Evolutionary conservation across 169 alveolate genomes (phyloP).

Genomic region (Plasmodium sp.): DNA sequence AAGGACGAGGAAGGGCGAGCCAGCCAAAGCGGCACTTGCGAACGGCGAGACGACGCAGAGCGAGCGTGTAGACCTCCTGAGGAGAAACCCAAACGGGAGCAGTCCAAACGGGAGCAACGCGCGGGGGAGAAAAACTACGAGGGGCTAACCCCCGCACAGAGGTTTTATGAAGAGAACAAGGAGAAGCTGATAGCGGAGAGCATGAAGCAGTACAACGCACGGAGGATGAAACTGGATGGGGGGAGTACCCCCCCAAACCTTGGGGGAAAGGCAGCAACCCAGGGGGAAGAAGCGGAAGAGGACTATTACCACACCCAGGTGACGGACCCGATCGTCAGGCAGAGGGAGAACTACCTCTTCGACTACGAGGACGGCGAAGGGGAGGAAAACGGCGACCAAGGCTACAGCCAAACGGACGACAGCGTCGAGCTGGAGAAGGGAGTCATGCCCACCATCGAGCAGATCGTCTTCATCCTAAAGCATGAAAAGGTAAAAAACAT

Average conservation of each 20-base stretch:
- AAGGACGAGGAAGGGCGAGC: not conserved
- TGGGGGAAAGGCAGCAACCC: slow-evolving; percentile 22
- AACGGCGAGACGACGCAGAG: not conserved
- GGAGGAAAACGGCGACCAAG: not conserved
- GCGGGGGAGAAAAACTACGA: not conserved
- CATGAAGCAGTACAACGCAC: slow-evolving; percentile 76
- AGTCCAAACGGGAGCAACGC: not conserved
- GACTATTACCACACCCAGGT: slow-evolving; percentile 79
- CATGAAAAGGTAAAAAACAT: slow-evolving; percentile 80
- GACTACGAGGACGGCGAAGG: slow-evolving; percentile 79
- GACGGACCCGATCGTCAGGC: slow-evolving; percentile 78
- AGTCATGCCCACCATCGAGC: slow-evolving; percentile 86
- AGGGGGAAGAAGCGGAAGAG: slow-evolving; percentile 62
- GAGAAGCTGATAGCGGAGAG: slow-evolving; percentile 78
- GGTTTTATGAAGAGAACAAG: slow-evolving; percentile 81
- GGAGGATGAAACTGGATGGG: slow-evolving; percentile 31
- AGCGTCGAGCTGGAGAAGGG: slow-evolving; percentile 81
- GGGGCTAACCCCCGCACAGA: slow-evolving; percentile 82
- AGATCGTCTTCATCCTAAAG: slow-evolving; percentile 82
- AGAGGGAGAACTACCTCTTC: slow-evolving; percentile 82
- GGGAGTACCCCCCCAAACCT: not conserved
- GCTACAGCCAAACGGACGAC: slow-evolving; percentile 15
- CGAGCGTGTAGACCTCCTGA: not conserved
- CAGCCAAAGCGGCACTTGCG: not conserved
- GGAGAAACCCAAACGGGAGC: not conserved